Evolutionary conservation across 2,329 filamentous ascomycete genomes (phyloP).

Genomic region (Davidsoniella virescens): DNA sequence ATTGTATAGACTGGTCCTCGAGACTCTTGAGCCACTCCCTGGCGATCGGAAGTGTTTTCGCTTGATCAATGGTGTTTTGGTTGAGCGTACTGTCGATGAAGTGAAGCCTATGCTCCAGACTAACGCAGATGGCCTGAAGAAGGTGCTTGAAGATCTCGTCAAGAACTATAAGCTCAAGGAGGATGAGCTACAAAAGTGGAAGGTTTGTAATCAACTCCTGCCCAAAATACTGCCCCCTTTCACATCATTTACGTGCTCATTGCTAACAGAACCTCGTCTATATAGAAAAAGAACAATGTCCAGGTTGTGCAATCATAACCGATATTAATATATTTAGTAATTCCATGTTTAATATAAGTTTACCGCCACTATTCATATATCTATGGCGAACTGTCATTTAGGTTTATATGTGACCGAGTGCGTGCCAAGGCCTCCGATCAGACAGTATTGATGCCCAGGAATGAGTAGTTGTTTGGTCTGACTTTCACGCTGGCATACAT

Average conservation of each 20-base stretch:
- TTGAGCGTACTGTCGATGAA: conserved; percentile 86
- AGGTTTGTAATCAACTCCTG: conserved; percentile 41
- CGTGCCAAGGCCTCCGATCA: no score
- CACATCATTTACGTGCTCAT: neutral
- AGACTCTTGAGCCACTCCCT: conserved; percentile 71
- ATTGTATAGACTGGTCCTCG: conserved; percentile 63
- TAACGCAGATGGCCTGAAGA: conserved; percentile 84
- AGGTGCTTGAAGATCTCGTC: conserved; percentile 83
- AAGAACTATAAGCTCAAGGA: conserved; percentile 96
- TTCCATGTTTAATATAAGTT: neutral
- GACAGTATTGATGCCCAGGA: no score
- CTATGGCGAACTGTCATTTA: no score
- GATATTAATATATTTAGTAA: conserved; percentile 4
- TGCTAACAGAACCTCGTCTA: conserved; percentile 1
- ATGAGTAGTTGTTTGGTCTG: no score
- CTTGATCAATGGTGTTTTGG: conserved; percentile 92
- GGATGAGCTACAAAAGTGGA: conserved; percentile 93
- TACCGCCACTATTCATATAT: no score
- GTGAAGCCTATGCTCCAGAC: conserved; percentile 82
- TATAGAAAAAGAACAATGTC: conserved; percentile 76
- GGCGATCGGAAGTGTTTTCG: conserved; percentile 91
- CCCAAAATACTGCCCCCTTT: neutral
- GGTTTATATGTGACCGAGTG: no score
- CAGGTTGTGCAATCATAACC: conserved; percentile 64
- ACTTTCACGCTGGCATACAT: no score